These are phyloP conservation scores for Cercospora sp. DNA, from an alignment of 2,329 filamentous ascomycete species.

Conservation along the genomic window DNA sequence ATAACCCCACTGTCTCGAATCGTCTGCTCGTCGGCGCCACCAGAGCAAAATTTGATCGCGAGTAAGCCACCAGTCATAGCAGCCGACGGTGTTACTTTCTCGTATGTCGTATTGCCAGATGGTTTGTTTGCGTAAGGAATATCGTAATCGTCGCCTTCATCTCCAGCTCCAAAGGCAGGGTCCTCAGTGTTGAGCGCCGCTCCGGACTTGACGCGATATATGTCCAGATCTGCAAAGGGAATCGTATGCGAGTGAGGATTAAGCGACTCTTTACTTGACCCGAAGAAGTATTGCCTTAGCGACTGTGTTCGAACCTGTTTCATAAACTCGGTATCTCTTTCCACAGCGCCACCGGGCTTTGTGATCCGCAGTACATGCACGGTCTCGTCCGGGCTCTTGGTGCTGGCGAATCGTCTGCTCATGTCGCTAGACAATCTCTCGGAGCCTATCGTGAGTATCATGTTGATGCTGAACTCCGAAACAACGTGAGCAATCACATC, in stretches of 20 bases:
- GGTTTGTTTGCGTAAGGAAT: conserved; percentile 37
- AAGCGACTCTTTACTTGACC: conserved; percentile 67
- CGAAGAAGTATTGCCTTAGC: conserved; percentile 94
- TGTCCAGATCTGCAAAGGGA: conserved; percentile 70
- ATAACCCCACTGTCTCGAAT: conserved; percentile 81
- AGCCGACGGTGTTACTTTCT: conserved; percentile 63
- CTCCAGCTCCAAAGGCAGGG: conserved; percentile 41
- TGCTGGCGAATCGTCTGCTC: conserved; percentile 63
- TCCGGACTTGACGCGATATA: conserved; percentile 54
- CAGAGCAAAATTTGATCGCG: conserved; percentile 73
- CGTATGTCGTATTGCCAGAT: conserved; percentile 29
- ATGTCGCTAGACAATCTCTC: conserved; percentile 75
- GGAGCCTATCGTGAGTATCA: conserved; percentile 80
- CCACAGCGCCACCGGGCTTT: conserved; percentile 81
- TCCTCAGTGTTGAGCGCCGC: conserved; percentile 23
- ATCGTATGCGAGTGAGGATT: conserved; percentile 86
- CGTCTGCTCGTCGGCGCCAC: conserved; percentile 66
- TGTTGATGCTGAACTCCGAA: conserved; percentile 67
- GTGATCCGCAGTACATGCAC: conserved; percentile 77
- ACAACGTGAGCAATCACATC: conserved; percentile 81
- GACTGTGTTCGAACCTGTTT: conserved; percentile 71
- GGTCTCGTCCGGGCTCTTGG: conserved; percentile 57
- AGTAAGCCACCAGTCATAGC: conserved; percentile 78
- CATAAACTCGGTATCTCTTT: conserved; percentile 72
- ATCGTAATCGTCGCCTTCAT: conserved; percentile 53